Evolutionary conservation across 176 grass and related monocot genomes (phyloP), one percentile per base, ranked within the genome.

Genomic region (Zea luxurians): DNA sequence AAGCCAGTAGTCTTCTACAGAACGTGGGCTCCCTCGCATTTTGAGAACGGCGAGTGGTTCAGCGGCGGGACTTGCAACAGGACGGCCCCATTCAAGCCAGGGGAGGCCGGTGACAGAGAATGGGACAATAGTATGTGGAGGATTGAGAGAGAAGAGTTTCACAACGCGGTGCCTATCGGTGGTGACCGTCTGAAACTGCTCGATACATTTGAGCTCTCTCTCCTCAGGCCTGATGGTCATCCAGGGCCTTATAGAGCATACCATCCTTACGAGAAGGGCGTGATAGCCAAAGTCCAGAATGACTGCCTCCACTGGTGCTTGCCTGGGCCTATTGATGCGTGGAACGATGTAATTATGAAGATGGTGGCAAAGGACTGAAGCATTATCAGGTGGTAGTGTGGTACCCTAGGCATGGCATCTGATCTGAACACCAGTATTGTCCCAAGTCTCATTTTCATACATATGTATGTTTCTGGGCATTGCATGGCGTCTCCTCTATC

Each of bases 291-390:
- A 18, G 83, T 93, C 37, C 88, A 95, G 73, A 93, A 93, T 71
- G 96, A 96, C 72, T 99, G 96, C 66, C 78, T 99, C 36, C 92
- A 99, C 73, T 99, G 96, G 96, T 96, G 96, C 76, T 73, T 99
- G 71, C 92, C 96, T 1, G 92, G 96, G 1, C 81, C 86, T 46
- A 79, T 96, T 7, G 96, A 99, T 78, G 62, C 70, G 1, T 96
- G 96, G 96, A 99, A 93, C n/a, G 90, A 99, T 59, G 48, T 93
- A 63, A 67, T 93, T 20, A 91, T 99, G 93, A 50, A 88, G 69
- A 86, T 97, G 86, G 16, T 87, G 75, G 61, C 37, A 0, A 59
- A 72, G 36, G 16, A 71, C 49, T 54, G 71, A 75, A 68, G 42
- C 43, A 35, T 45, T 47, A 7, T 77, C 7, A 45, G 44, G 34